Evolutionary conservation across 176 grass and related monocot genomes (phyloP).

Genomic region (Eleusine coracana): DNA sequence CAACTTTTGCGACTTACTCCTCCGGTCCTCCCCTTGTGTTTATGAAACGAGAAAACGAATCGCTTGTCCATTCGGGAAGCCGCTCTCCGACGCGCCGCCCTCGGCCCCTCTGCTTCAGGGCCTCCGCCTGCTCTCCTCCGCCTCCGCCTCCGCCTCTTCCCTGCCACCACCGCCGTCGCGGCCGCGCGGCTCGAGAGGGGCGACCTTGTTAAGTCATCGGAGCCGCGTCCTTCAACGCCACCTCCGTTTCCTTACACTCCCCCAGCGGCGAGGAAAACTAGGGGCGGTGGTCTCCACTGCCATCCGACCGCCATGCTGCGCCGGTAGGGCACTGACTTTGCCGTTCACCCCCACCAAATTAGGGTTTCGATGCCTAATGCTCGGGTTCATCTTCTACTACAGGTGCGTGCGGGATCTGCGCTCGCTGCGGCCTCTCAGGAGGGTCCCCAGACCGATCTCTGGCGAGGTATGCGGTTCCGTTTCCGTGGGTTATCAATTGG

Average conservation of each 20-base stretch:
- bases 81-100: constrained; percentile 35
- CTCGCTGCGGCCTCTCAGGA: constrained; percentile 47
- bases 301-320: constrained; percentile 54
- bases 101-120: neutral
- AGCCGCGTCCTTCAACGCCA: neutral
- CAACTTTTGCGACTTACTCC: too few relatives aligned
- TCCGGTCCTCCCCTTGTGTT: neutral
- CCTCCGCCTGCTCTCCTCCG: neutral
- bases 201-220: constrained; percentile 15
- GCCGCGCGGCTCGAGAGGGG: constrained; percentile 1
- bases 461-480: constrained; percentile 53
- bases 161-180: neutral
- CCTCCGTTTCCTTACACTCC: neutral
- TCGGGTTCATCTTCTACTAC: neutral
- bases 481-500: neutral
- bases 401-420: constrained; percentile 82
- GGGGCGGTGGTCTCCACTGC: constrained; percentile 30
- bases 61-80: constrained; percentile 26
- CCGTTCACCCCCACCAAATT: neutral
- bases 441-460: constrained; percentile 57
- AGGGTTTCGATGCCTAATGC: constrained; percentile 44
- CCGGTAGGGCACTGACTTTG: constrained; percentile 26
- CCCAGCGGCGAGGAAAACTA: constrained; percentile 19
- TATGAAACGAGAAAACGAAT: neutral
- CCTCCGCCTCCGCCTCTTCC: neutral